These are phyloP conservation scores for Fusarium pseudonygamai DNA, from an alignment of 2,329 filamentous ascomycete genomes.

Conservation along the genomic window DNA sequence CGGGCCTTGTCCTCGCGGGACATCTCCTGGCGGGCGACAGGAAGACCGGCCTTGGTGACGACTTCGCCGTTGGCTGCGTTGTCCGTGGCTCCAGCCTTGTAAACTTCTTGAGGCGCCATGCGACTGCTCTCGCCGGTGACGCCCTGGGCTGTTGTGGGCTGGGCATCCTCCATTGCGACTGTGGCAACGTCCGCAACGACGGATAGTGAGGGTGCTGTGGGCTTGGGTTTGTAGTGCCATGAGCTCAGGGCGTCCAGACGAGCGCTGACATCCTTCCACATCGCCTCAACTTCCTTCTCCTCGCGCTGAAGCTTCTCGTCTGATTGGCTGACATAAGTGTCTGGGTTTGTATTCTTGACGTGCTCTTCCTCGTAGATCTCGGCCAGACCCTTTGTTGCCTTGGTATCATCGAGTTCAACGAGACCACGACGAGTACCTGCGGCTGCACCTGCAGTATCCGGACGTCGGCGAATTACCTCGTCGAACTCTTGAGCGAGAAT, in stretches of 20 bases:
- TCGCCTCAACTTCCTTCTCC: conserved; percentile 80
- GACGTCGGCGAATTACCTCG: conserved; percentile 84
- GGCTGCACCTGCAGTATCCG: conserved; percentile 74
- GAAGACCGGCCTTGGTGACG: conserved; percentile 78
- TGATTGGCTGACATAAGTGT: conserved; percentile 79
- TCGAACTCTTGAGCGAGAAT: conserved; percentile 93
- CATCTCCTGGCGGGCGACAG: conserved; percentile 86
- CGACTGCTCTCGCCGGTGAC: conserved; percentile 74
- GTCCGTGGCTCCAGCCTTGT: conserved; percentile 76
- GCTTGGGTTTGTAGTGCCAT: conserved; percentile 95
- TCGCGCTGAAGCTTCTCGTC: conserved; percentile 85
- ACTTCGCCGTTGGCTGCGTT: conserved; percentile 74
- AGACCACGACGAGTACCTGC: conserved; percentile 73
- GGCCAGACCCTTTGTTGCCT: conserved; percentile 85
- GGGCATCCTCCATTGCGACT: conserved; percentile 93
- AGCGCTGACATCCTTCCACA: conserved; percentile 84
- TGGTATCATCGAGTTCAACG: conserved; percentile 85
- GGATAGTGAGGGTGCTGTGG: conserved; percentile 80
- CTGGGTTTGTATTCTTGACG: conserved; percentile 78
- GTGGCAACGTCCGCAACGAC: conserved; percentile 92
- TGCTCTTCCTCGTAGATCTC: conserved; percentile 97
- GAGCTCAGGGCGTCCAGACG: conserved; percentile 90
- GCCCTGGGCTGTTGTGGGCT: conserved; percentile 82
- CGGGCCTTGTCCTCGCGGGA: conserved; percentile 84
- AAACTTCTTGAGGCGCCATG: conserved; percentile 94